phyloP scores from a whole-genome alignment of 768 basidiomycete species.

The Leucocoprinus sp. region DNA sequence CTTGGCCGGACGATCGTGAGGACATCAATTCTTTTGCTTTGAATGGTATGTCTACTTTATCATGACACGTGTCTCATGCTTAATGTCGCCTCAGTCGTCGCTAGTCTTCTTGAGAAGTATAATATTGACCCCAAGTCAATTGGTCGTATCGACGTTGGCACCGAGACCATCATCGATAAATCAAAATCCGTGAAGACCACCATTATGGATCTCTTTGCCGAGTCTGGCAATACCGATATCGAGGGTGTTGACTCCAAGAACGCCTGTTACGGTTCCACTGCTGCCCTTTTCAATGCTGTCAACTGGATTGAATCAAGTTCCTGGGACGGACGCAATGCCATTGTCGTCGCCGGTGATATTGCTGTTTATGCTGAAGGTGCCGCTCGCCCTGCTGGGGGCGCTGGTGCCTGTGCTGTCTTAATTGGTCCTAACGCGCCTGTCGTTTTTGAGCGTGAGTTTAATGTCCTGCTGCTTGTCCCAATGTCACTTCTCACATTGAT shows the following conservation, averaged over 20 bases:
- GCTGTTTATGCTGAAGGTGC: constrained; percentile 96
- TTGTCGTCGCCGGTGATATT: constrained; percentile 95
- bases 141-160: constrained; percentile 96
- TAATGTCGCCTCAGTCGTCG: constrained; percentile 52
- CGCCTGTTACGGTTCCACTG: constrained; percentile 98
- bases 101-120: constrained; percentile 86
- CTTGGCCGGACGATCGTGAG: constrained; percentile 96
- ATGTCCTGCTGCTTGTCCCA: constrained; percentile 2
- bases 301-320: constrained; percentile 97
- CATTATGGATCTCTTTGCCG: constrained; percentile 96
- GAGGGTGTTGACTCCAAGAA: constrained; percentile 99
- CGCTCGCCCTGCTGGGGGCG: constrained; percentile 94
- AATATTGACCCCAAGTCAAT: constrained; percentile 94
- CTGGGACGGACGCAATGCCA: constrained; percentile 97
- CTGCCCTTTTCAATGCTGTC: constrained; percentile 95
- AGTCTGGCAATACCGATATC: constrained; percentile 89
- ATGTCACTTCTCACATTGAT: constrained; percentile 11
- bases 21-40: constrained; percentile 98
- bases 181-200: constrained; percentile 98
- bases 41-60: constrained; percentile 53
- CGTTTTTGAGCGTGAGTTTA: constrained; percentile 82
- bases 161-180: constrained; percentile 99
- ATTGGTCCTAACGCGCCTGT: constrained; percentile 96
- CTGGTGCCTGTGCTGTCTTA: constrained; percentile 89
- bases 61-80: not conserved